Percentiles rank a stretch among this genome's conserved stretches.
Evolutionary conservation across 139 green algal genomes (phyloP).

Genomic region (Haematococcus sp.): DNA sequence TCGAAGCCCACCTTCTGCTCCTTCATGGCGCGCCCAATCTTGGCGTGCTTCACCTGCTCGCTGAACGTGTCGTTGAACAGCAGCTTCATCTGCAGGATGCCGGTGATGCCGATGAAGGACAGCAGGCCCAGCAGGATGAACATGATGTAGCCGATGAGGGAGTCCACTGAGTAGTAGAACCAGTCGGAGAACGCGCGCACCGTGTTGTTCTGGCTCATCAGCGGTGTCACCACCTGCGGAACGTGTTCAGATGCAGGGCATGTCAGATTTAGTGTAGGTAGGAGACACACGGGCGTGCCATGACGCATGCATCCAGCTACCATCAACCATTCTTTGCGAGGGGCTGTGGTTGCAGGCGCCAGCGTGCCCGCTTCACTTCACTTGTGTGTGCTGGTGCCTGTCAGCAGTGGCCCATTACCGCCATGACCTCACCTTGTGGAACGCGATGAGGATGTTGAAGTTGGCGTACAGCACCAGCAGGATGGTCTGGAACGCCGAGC

Average conservation of each 20-base stretch:
- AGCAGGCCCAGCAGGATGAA: constrained; percentile 43
- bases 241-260: neutral
- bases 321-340: neutral
- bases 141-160: constrained; percentile 39
- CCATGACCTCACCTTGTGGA: constrained; percentile 35
- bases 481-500: constrained; percentile 25
- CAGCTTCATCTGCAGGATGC: constrained; percentile 46
- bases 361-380: neutral
- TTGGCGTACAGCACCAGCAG: constrained; percentile 42
- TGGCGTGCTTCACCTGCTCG: constrained; percentile 33
- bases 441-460: constrained; percentile 38
- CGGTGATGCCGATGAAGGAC: constrained; percentile 36
- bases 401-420: too few species aligned
- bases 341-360: neutral
- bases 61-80: constrained; percentile 53
- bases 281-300: neutral
- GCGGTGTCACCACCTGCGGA: constrained; percentile 22
- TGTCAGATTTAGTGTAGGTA: neutral
- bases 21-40: constrained; percentile 41
- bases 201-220: constrained; percentile 35
- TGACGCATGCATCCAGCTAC: neutral
- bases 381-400: neutral
- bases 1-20: constrained; percentile 7
- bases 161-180: constrained; percentile 32
- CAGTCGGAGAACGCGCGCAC: constrained; percentile 38